These are phyloP conservation scores for Antitrichia curtipendula DNA, from an alignment of 225 moss, liverwort and hornwort genomes.

Conservation along the genomic window DNA sequence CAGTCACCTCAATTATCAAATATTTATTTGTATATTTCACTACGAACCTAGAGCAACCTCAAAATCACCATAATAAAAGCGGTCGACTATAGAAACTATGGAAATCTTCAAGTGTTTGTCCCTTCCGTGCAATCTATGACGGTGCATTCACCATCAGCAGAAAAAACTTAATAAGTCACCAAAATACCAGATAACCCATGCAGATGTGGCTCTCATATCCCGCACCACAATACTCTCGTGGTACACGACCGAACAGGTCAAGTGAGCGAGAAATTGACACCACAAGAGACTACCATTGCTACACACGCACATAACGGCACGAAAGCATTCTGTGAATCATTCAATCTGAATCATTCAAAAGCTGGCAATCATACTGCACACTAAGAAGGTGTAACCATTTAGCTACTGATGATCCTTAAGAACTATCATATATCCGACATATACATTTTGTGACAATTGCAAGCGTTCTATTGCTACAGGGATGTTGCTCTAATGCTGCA, in stretches of 20 bases:
- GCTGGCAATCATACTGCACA: background rate
- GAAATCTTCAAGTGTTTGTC: background rate
- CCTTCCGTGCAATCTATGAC: background rate
- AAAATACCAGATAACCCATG: background rate
- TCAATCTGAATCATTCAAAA: background rate
- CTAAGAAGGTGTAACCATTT: background rate
- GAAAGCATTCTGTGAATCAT: background rate
- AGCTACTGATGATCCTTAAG: background rate
- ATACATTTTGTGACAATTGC: background rate
- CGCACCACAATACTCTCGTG: background rate
- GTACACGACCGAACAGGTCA: background rate
- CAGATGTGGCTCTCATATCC: background rate
- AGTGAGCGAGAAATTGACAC: background rate
- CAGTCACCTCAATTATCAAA: constrained; percentile 1
- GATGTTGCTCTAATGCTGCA: background rate
- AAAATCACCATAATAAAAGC: background rate
- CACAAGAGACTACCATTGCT: background rate
- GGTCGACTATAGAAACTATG: background rate
- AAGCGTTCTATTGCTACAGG: background rate
- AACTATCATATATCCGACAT: background rate
- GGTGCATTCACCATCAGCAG: background rate
- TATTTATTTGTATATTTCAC: background rate
- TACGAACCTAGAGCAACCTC: constrained; percentile 1
- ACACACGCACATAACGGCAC: background rate
- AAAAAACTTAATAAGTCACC: background rate